Evolutionary conservation across 169 alveolate species (phyloP), one percentile per base, ranked within the genome.

Genomic region (Plasmodium gallinaceum): DNA sequence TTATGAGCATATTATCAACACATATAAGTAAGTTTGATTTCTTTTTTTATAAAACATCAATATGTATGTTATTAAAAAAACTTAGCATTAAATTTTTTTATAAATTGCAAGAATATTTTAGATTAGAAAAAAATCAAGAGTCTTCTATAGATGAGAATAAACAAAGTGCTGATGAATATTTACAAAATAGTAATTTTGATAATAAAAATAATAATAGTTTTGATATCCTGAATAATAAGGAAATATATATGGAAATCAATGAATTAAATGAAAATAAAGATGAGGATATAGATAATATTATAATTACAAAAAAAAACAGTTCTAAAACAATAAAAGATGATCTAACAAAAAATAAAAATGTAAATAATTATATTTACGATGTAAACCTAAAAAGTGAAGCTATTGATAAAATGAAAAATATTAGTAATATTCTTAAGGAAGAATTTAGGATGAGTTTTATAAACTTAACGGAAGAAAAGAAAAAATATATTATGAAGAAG

Each of bases 41-140:
- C 45, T 68, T 83, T 64, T 83, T 83, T 68, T 83, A 83, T 61
- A 83, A 83, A 54, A 83, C 91, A 7, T 83, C 91, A 2, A 83
- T 83, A n/a, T 83, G 91, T 68, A 37, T 83, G 26, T 68, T 83
- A 26, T 45, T 83, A n/a, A 83, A 57, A 62, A 71, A 71, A 14
- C 43, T 83, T 24, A 68, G 58, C 14, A 60, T 83, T n/a, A 83
- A 60, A 39, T 83, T 52, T 39, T 83, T 43, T 48, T 83, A 52
- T 24, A 68, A 68, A 24, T 45, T 83, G 45, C 54, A 45, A 62
- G 85, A 60, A 39, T 83, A 68, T 83, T 51, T 83, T 61, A 60
- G 66, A 60, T 45, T 83, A 18, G 91, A 83, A 22, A 54, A 72
- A 52, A 54, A 54, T 7, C 64, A 54, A 9, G 64, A 54, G 39